Conservation (phyloP, 2,329 filamentous ascomycete genomes). For the Chaetomium olivaceum region DNA sequence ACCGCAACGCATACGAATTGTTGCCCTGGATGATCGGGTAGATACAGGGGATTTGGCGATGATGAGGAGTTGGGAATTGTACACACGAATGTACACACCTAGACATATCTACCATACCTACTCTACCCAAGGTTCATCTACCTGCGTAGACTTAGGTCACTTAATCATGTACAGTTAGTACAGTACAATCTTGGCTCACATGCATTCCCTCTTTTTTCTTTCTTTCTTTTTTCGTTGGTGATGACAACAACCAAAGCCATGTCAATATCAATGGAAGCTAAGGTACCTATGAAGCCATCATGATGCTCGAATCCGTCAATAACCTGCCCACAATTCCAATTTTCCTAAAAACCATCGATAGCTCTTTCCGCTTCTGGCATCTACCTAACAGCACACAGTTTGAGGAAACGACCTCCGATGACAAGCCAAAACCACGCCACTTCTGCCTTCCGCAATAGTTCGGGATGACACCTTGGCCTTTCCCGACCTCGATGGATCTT, state of each 20-base stretch:
- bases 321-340: neutral
- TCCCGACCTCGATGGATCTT: neutral
- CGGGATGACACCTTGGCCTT: neutral
- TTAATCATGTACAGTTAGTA: conserved; percentile 30
- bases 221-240: neutral
- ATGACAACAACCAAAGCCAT: neutral
- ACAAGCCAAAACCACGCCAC: neutral
- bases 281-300: no score
- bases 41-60: conserved; percentile 16
- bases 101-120: conserved; percentile 6
- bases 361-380: neutral
- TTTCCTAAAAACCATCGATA: neutral
- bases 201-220: no score
- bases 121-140: neutral
- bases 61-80: conserved; percentile 16
- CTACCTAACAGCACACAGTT: neutral
- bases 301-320: neutral
- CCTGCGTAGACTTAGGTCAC: conserved; percentile 13
- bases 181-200: neutral
- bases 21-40: conserved; percentile 19
- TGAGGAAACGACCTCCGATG: neutral
- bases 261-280: no score
- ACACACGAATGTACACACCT: conserved; percentile 17
- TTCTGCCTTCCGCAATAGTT: neutral
- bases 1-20: conserved; percentile 27